Base-by-base conservation (phyloP, 1,284 basidiomycete genomes). In the Trametes polyzona region DNA sequence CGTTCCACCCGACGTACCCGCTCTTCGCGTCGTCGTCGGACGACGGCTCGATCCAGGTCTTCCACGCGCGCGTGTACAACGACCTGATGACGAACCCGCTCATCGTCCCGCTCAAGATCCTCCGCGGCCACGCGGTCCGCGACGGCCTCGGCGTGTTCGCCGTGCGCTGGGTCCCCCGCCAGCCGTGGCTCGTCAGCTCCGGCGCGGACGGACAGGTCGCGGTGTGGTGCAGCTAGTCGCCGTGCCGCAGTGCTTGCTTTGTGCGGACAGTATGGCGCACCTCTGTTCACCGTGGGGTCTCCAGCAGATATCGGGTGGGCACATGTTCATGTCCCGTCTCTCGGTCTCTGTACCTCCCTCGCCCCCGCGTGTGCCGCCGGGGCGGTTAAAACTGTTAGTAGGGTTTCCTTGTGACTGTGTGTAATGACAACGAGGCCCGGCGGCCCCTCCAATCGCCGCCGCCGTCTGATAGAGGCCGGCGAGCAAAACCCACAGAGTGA, bases 11-110 rank as follows among this genome's bases (percentile, higher is more conserved):
- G n/a, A 87, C 85, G 39, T 95, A 95, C 74, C 97, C 97, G 27
- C 84, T 99, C 21, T 98, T 99, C 71, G 94, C 95, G 2, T 95
- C 93, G 10, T 92, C 93, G 42, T 95, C 94, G 19, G 97, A 99
- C 75, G 97, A 99, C 73, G 97, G 96, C 26, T 90, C 93, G 36
- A 92, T 98, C 64, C 97, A 99, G 73, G 79, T 99, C 58, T 99
- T 99, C 86, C 97, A 99, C 74, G 85, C 90, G 23, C 89, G 95
- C 57, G 92, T 99, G 33, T 98, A 93, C 76, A 90, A 84, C 67
- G 96, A 98, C 72, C 82, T 98, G 48, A 91, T 96, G 83, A 95
- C 93, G 57, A 96, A 98, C 74, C 93, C 97, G 32, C 80, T 98
- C 56, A 95, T 99, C 67, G 96, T 99, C 0, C 97, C 97, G 27